phyloP scores from a whole-genome alignment of 1,139 yeast species.

The Taphrina betulina region DNA sequence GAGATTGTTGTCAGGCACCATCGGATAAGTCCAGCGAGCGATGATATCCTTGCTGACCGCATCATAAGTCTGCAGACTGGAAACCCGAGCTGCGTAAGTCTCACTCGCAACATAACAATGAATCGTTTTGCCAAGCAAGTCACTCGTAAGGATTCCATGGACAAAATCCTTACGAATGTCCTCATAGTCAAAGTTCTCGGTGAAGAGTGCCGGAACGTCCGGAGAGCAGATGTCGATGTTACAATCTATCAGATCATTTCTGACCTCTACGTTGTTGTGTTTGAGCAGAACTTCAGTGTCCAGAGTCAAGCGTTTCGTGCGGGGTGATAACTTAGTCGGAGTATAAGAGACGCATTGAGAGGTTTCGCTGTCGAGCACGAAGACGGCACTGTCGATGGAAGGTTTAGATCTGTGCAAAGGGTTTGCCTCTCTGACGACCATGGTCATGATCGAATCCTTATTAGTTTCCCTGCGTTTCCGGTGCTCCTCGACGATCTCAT shows the following conservation, averaged over 20 bases:
- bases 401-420: slow-evolving; percentile 77
- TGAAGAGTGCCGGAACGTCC: slow-evolving; percentile 91
- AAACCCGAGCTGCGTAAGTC: slow-evolving; percentile 89
- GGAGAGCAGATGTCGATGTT: slow-evolving; percentile 94
- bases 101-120: slow-evolving; percentile 77
- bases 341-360: slow-evolving; percentile 82
- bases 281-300: slow-evolving; percentile 78
- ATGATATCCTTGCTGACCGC: slow-evolving; percentile 81
- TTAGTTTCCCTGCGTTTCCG: slow-evolving; percentile 65
- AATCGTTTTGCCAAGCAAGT: slow-evolving; percentile 82
- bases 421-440: slow-evolving; percentile 84
- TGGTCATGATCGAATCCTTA: slow-evolving; percentile 87
- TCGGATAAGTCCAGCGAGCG: slow-evolving; percentile 89
- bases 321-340: slow-evolving; percentile 42
- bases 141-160: slow-evolving; percentile 86
- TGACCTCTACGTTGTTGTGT: slow-evolving; percentile 70
- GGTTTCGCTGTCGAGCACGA: slow-evolving; percentile 70
- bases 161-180: slow-evolving; percentile 81
- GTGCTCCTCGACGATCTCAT: slow-evolving; percentile 70
- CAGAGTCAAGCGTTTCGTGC: slow-evolving; percentile 52
- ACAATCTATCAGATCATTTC: slow-evolving; percentile 94
- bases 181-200: slow-evolving; percentile 94
- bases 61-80: slow-evolving; percentile 88
- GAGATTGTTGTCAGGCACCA: slow-evolving; percentile 81
- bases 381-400: slow-evolving; percentile 73